Percentiles rank a stretch among this genome's conserved stretches.
phyloP scores from a whole-genome alignment of 2,329 filamentous ascomycete genomes.

The Penicillium sp. region DNA sequence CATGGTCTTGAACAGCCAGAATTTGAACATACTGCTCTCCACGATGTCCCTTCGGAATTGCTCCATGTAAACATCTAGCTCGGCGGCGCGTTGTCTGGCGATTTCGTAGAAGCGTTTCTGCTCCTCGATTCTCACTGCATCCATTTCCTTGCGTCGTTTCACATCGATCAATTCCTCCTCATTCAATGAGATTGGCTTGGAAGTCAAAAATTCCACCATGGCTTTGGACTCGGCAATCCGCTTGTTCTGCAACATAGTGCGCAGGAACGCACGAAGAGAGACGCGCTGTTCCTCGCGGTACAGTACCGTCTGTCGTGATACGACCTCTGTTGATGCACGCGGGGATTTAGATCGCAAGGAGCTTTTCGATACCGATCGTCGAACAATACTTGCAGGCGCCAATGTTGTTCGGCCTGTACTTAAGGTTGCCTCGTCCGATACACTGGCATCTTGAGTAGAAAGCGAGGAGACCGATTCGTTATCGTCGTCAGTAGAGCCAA shows the following conservation, averaged over 20 bases:
- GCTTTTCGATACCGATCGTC: constrained; percentile 39
- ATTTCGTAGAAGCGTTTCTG: constrained; percentile 96
- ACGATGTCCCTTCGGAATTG: constrained; percentile 71
- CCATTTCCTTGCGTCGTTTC: constrained; percentile 76
- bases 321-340: constrained; percentile 50
- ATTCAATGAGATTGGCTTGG: constrained; percentile 72
- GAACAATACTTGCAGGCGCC: constrained; percentile 32
- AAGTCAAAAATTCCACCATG: constrained; percentile 81
- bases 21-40: constrained; percentile 67
- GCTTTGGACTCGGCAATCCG: constrained; percentile 82
- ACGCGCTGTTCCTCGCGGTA: constrained; percentile 90
- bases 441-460: constrained; percentile 69
- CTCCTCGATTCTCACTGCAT: constrained; percentile 87
- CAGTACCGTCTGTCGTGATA: constrained; percentile 60
- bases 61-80: constrained; percentile 98
- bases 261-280: constrained; percentile 87
- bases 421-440: constrained; percentile 44
- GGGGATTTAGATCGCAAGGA: constrained; percentile 42
- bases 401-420: constrained; percentile 44
- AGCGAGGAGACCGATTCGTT: constrained; percentile 80
- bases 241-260: constrained; percentile 81
- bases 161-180: constrained; percentile 88
- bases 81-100: constrained; percentile 83
- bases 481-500: constrained; percentile 69
- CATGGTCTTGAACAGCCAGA: neutral